Percentiles rank a stretch among this genome's conserved stretches.
Conservation (phyloP, 805 yeast species). For the Wickerhamomyces alni region DNA sequence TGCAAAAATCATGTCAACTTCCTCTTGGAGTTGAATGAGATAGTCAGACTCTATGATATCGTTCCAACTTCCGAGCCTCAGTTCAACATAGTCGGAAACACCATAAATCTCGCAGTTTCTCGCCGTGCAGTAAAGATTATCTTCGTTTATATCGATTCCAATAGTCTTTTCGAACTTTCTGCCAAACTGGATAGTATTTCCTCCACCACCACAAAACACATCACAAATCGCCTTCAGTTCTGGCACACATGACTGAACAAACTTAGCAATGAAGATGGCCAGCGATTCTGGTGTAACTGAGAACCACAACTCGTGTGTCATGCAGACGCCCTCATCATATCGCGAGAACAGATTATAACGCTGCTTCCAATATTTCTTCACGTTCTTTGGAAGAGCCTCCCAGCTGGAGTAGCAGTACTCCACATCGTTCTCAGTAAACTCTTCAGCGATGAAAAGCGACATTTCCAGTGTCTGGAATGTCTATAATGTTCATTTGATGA, state of each 20-base stretch:
- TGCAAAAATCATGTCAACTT: conserved; percentile 54
- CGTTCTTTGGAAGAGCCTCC: conserved; percentile 14
- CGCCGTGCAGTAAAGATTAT: conserved; percentile 58
- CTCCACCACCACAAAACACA: conserved; percentile 85
- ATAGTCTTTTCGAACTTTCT: conserved; percentile 45
- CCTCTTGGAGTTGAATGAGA: conserved; percentile 1
- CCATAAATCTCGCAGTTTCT: conserved; percentile 64
- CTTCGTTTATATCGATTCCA: conserved; percentile 56
- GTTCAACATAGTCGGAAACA: conserved; percentile 45
- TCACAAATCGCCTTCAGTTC: conserved; percentile 47
- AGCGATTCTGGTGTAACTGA: conserved; percentile 81
- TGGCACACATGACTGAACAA: conserved; percentile 46
- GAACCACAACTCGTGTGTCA: conserved; percentile 76
- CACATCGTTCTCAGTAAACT: not conserved
- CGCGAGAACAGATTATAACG: conserved; percentile 55
- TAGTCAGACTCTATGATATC: conserved; percentile 16
- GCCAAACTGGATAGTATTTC: conserved; percentile 76
- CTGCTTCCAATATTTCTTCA: conserved; percentile 44
- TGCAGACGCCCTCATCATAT: conserved; percentile 60
- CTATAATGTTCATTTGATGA: no score
- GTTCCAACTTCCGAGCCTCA: conserved; percentile 41
- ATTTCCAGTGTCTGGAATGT: no score
- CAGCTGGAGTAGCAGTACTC: not conserved
- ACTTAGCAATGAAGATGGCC: conserved; percentile 55
- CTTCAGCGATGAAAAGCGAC: no score